Conservation (phyloP, 805 yeast genomes). For the Ogataea trehaloabstinens region DNA sequence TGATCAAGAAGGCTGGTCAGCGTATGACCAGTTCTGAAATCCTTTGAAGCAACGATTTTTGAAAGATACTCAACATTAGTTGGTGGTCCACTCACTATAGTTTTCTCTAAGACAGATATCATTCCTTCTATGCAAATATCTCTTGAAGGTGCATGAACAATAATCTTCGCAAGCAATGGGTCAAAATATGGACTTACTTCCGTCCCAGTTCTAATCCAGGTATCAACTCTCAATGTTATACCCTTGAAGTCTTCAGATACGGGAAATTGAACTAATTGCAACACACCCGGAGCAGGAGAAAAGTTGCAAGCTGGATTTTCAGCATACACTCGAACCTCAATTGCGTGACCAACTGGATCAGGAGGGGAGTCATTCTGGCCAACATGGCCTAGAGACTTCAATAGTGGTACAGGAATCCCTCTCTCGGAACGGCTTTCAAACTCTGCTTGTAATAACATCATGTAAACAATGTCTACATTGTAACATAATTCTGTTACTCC, state of each 20-base stretch:
- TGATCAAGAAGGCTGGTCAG: conserved; percentile 83
- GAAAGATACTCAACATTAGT: conserved; percentile 74
- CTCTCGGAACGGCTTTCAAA: conserved; percentile 75
- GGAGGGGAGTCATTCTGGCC: conserved; percentile 37
- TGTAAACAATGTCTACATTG: conserved; percentile 89
- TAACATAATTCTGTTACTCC: conserved; percentile 94
- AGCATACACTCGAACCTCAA: conserved; percentile 95
- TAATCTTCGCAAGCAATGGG: conserved; percentile 92
- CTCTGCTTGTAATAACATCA: conserved; percentile 93
- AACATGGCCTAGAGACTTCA: not conserved
- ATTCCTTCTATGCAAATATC: conserved; percentile 75
- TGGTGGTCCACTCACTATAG: conserved; percentile 79
- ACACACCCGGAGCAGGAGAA: conserved; percentile 92
- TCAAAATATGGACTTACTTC: conserved; percentile 87
- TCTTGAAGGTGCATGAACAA: conserved; percentile 88
- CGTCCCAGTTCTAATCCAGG: conserved; percentile 90
- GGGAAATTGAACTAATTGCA: conserved; percentile 82
- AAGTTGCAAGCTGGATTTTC: conserved; percentile 94
- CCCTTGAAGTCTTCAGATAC: conserved; percentile 52
- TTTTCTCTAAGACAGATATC: conserved; percentile 76
- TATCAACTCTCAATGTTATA: conserved; percentile 61
- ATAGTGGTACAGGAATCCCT: conserved; percentile 1
- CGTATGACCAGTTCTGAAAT: conserved; percentile 80
- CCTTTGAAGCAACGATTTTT: conserved; percentile 46
- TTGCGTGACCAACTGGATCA: conserved; percentile 75